phyloP scores from a whole-genome alignment of 2,329 filamentous ascomycete genomes.

The Verticillium isaacii region DNA sequence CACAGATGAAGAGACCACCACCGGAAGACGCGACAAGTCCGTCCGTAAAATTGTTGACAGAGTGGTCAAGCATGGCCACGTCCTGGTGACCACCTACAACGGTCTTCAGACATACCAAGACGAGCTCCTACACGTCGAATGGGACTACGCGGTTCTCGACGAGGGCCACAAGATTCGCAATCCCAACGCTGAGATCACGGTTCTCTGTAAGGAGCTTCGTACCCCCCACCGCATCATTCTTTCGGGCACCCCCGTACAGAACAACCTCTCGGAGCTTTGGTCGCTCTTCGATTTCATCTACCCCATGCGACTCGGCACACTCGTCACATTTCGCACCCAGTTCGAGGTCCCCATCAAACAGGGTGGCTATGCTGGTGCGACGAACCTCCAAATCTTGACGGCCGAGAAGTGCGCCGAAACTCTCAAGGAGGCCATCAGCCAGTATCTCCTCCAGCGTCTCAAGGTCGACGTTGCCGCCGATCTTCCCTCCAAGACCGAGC shows the following conservation, averaged over 20 bases:
- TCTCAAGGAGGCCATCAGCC: constrained; percentile 87
- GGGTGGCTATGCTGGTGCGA: constrained; percentile 92
- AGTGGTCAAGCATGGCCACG: constrained; percentile 80
- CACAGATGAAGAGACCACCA: constrained; percentile 40
- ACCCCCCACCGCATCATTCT: constrained; percentile 89
- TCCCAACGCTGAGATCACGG: constrained; percentile 89
- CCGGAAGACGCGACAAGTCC: constrained; percentile 24
- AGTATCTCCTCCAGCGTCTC: constrained; percentile 85
- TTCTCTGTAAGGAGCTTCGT: constrained; percentile 88
- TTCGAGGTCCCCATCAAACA: constrained; percentile 93
- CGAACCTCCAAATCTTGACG: constrained; percentile 89
- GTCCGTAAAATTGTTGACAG: constrained; percentile 78
- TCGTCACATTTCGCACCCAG: constrained; percentile 84
- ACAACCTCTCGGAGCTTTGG: constrained; percentile 93
- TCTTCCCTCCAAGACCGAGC: constrained; percentile 91
- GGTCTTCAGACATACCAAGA: constrained; percentile 91
- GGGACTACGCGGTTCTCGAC: constrained; percentile 91
- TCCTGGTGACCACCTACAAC: constrained; percentile 92
- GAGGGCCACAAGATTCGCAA: constrained; percentile 99
- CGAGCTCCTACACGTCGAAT: constrained; percentile 74
- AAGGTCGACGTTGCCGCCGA: constrained; percentile 94
- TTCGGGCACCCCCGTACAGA: constrained; percentile 96
- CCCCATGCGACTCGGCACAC: constrained; percentile 87
- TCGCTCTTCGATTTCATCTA: constrained; percentile 97
- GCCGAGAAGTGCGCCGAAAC: constrained; percentile 92